A percentile compares a stretch with the other conserved stretches of the same genome.
These are phyloP conservation scores for Hygrocybe punicea DNA, from an alignment of 768 basidiomycete genomes.

Conservation along the genomic window DNA sequence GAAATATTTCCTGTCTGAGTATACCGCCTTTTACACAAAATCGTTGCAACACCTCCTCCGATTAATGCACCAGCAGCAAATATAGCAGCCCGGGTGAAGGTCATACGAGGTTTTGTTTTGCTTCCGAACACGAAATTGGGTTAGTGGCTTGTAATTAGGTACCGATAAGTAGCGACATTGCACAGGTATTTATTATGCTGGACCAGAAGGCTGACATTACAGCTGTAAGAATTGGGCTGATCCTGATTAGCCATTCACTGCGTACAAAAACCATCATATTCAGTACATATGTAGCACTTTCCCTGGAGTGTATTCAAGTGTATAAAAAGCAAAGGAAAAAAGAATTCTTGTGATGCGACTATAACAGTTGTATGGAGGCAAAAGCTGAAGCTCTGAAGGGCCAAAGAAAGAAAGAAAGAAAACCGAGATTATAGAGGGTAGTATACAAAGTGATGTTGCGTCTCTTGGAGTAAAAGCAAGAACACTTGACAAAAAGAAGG, in stretches of 20 bases:
- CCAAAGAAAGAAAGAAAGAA: not conserved
- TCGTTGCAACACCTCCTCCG: slow-evolving; percentile 68
- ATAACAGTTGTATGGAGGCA: too few relatives aligned
- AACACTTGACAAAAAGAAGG: too few relatives aligned
- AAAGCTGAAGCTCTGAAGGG: not conserved
- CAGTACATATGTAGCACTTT: too few relatives aligned
- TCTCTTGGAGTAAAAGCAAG: too few relatives aligned
- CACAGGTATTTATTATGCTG: too few relatives aligned
- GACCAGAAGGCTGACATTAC: too few relatives aligned
- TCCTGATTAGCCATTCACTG: too few relatives aligned
- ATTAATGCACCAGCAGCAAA: slow-evolving; percentile 82
- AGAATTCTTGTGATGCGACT: not conserved
- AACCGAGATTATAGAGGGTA: too few relatives aligned
- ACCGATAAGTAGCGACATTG: too few relatives aligned
- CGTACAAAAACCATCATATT: too few relatives aligned
- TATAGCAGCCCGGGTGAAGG: slow-evolving; percentile 59
- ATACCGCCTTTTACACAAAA: slow-evolving; percentile 37
- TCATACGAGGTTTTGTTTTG: slow-evolving; percentile 34
- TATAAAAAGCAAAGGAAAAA: not conserved
- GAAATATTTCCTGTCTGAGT: slow-evolving; percentile 8
- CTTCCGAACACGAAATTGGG: not conserved
- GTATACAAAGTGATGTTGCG: too few relatives aligned
- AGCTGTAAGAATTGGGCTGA: not conserved
- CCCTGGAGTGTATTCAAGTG: not conserved
- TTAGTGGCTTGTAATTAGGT: not conserved